Evolutionary conservation across 257 asterid species (phyloP), one percentile per base, ranked within the genome.

Genomic region (Lycium barbarum): DNA sequence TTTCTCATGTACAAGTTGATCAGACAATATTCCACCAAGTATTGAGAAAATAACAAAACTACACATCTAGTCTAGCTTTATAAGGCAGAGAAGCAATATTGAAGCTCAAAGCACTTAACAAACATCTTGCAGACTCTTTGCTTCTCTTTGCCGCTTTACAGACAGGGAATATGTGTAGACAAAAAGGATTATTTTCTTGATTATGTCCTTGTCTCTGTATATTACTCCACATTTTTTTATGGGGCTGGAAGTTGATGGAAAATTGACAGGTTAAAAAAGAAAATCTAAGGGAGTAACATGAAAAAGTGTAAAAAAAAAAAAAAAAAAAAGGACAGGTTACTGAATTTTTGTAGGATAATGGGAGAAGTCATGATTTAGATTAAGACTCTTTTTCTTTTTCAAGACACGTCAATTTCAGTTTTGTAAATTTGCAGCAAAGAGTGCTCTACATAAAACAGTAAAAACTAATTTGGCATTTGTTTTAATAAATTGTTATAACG

Each of bases 321-420:
- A 0, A 15, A n/a, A 10, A 47, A 1, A 22, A 1, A 1, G 11
- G 65, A 53, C 65, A 53, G 51, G 82, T 76, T 76, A 18, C 26
- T 15, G 22, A 58, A 15, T 58, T 14, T 18, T 58, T 58, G n/a
- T 26, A 15, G 4, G 9, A 58, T 58, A 76, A 76, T 51, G 82
- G 82, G 49, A 76, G 61, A 76, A 76, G 49, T 76, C 4, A 76
- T 76, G 47, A 76, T 76, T 76, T 76, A 76, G 47, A 53, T 33
- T 76, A 7, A 51, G 82, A 76, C 82, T 76, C 65, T 76, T 53
- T 76, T 26, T 76, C 65, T 76, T 76, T 76, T 76, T 51, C 47
- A 76, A 76, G 82, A 76, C 82, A 26, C 6, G 82, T 76, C 82
- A 22, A 53, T 51, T 76, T 76, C 65, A 76, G 15, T 76, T 53